Evolutionary conservation across 805 yeast species (phyloP), one percentile per base, ranked within the genome.

Genomic region (Myxozyma udenii): DNA sequence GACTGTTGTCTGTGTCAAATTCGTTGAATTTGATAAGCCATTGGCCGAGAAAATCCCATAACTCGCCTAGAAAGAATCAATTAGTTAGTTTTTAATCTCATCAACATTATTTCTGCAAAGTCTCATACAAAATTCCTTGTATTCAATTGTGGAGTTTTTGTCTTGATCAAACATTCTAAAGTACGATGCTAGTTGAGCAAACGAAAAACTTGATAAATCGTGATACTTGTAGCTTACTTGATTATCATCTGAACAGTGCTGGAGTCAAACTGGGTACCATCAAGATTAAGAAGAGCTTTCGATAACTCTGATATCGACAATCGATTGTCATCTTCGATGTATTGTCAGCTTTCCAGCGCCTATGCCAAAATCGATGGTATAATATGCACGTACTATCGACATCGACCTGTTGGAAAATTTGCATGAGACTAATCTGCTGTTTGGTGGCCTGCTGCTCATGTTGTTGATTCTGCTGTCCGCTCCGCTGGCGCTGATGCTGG

Each of bases 1-100:
- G 81, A 40, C 78, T 77, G 52, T 71, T 71, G 64, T 81, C 78
- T n/a, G 71, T 61, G 60, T 84, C 89, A 44, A 81, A 83, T 59
- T 76, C 76, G 45, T 78, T 74, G 61, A 84, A 84, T 5, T 80
- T 71, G 63, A 77, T 80, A 51, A 82, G 77, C 79, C 87, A 84
- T 43, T 84, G 84, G 19, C 79, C 71, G 40, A 84, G 69, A 59
- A 83, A 81, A 62, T 81, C 80, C 87, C 87, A 82, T 49, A 84
- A 69, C 53, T 81, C 80, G 32, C 37, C 51, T 51, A 30, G 11
- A 12, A 26, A 7, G 7, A 22, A 14, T 9, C 6, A 23, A 23
- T 6, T 14, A 39, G n/a, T 11, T 12, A 11, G n/a, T 18, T 14
- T 6, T 22, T 9, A 16, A 39, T 7, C 14, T 2, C 41, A 23